Percentiles rank a stretch among this genome's conserved stretches.
phyloP scores from a whole-genome alignment of 768 basidiomycete species.

The Arthromyces matolae region DNA sequence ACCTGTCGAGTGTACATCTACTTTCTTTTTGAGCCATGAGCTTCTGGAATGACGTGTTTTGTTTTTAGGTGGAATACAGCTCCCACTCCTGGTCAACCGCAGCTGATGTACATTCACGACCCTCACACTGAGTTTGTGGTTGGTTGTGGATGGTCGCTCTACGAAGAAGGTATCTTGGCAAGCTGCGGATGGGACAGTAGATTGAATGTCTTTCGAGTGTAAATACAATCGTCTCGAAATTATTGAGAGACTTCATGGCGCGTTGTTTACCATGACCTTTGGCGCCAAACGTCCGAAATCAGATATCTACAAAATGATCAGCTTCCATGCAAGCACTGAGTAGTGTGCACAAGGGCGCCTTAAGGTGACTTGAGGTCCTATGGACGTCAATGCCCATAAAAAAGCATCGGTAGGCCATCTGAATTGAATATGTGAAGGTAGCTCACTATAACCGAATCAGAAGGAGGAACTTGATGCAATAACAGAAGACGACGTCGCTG shows the following conservation, averaged over 20 bases:
- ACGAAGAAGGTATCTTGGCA: conserved; percentile 81
- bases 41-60: conserved; percentile 1
- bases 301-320: too few relatives aligned
- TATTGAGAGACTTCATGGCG: too few relatives aligned
- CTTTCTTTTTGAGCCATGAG: not conserved
- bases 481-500: conserved; percentile 45
- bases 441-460: too few relatives aligned
- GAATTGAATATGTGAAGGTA: too few relatives aligned
- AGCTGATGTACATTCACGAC: conserved; percentile 71
- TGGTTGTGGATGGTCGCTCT: conserved; percentile 89
- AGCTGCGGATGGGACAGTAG: conserved; percentile 92
- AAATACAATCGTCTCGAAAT: conserved; percentile 12
- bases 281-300: too few relatives aligned
- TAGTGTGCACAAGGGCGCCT: too few relatives aligned
- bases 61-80: conserved; percentile 68
- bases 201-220: conserved; percentile 70
- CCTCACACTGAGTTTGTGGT: conserved; percentile 94
- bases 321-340: too few relatives aligned
- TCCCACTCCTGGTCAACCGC: conserved; percentile 44
- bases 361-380: too few relatives aligned
- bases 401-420: too few relatives aligned
- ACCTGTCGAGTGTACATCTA: conserved; percentile 79
- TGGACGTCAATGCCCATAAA: too few relatives aligned
- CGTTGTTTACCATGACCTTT: too few relatives aligned
- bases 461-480: too few relatives aligned